These are phyloP conservation scores for Penstemon barbatus DNA, from an alignment of 257 asterid species.

Conservation along the genomic window DNA sequence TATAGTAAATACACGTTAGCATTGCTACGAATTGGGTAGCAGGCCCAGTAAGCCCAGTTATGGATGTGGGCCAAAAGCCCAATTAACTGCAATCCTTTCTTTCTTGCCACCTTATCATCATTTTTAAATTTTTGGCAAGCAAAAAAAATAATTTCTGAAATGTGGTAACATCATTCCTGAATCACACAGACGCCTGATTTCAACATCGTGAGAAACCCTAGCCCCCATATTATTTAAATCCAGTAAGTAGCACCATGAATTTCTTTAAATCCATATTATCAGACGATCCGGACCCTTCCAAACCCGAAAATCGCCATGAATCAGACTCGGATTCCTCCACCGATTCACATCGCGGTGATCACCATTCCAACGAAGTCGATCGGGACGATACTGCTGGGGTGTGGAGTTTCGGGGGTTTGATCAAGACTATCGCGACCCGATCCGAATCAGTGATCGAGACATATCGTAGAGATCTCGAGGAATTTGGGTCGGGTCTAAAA, in stretches of 20 bases:
- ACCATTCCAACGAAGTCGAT: constrained; percentile 26
- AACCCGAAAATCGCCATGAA: constrained; percentile 30
- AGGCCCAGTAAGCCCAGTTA: too few species aligned
- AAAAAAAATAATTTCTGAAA: too few species aligned
- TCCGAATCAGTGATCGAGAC: constrained; percentile 84
- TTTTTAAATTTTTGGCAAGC: too few species aligned
- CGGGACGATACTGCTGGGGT: constrained; percentile 32
- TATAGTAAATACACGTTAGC: too few species aligned
- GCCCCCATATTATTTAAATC: constrained; percentile 15
- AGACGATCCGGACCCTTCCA: constrained; percentile 63
- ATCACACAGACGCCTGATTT: too few species aligned
- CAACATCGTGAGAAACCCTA: constrained; percentile 18
- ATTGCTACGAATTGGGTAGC: too few species aligned
- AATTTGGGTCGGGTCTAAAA: constrained; percentile 71
- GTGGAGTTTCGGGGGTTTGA: constrained; percentile 77
- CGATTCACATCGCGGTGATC: constrained; percentile 10
- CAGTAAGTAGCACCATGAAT: constrained; percentile 44
- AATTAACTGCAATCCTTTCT: too few species aligned
- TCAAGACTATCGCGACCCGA: constrained; percentile 52
- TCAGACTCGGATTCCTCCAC: constrained; percentile 37
- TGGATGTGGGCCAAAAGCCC: too few species aligned
- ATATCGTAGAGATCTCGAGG: constrained; percentile 74
- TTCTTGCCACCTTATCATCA: too few species aligned
- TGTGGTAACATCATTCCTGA: too few species aligned
- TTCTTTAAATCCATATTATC: constrained; percentile 78